phyloP scores from a whole-genome alignment of 2,329 filamentous ascomycete genomes.

The Nigrospora oryzae region DNA sequence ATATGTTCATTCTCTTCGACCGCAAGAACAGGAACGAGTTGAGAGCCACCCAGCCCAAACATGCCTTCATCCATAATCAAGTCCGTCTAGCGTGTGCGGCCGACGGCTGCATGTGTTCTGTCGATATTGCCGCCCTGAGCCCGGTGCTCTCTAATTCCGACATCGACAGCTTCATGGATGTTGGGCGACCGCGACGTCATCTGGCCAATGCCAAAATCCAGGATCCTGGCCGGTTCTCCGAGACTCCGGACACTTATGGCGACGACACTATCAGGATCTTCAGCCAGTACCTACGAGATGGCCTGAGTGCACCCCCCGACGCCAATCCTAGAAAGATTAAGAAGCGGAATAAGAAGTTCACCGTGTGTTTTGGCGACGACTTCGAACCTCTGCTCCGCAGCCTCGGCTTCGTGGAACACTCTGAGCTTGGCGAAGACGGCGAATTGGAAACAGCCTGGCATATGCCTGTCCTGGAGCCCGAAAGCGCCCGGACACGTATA shows the following conservation, averaged over 20 bases:
- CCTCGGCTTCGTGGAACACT: conserved; percentile 38
- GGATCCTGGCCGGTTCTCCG: conserved; percentile 40
- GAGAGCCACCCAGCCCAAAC: conserved; percentile 1
- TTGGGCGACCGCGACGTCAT: conserved; percentile 30
- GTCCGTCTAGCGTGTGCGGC: conserved; percentile 15
- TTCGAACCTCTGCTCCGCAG: conserved; percentile 39
- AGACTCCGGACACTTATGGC: conserved; percentile 30
- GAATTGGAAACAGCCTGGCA: conserved; percentile 25
- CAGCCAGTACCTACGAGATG: conserved; percentile 42
- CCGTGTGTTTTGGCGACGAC: conserved; percentile 41
- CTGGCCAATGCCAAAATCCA: conserved; percentile 28
- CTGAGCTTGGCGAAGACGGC: conserved; percentile 23
- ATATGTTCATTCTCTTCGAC: conserved; percentile 16
- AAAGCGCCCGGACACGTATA: conserved; percentile 24
- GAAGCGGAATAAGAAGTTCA: conserved; percentile 48
- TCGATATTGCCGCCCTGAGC: conserved; percentile 35
- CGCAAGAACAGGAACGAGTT: conserved; percentile 5
- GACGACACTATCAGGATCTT: conserved; percentile 34
- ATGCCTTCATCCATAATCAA: conserved; percentile 8
- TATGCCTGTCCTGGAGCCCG: conserved; percentile 22
- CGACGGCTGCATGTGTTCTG: conserved; percentile 22
- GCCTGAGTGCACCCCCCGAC: conserved; percentile 28
- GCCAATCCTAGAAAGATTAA: conserved; percentile 34
- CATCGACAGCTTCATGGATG: conserved; percentile 35
- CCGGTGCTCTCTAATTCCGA: conserved; percentile 36